phyloP scores from a whole-genome alignment of 2,329 filamentous ascomycete species.

The Pseudogymnoascus sp. region DNA sequence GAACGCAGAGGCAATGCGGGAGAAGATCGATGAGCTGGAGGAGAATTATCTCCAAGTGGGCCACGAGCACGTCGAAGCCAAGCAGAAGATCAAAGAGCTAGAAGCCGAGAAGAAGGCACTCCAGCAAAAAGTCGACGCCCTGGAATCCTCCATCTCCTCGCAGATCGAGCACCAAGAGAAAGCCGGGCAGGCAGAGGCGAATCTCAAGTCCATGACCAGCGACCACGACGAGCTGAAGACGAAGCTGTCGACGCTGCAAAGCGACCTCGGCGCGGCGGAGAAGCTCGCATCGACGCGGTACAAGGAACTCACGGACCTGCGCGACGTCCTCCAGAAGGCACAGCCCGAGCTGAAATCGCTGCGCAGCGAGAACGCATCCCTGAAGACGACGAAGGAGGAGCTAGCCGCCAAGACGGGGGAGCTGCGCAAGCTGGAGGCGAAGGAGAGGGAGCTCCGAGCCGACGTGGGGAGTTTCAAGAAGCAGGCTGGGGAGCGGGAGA shows the following conservation, averaged over 20 bases:
- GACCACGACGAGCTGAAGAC: constrained; percentile 61
- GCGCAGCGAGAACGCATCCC: constrained; percentile 63
- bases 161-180: constrained; percentile 17
- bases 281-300: constrained; percentile 79
- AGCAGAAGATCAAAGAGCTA: constrained; percentile 65
- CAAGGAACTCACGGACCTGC: constrained; percentile 75
- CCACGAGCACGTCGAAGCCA: constrained; percentile 74
- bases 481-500: constrained; percentile 63
- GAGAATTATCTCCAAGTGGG: constrained; percentile 74
- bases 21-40: constrained; percentile 77
- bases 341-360: constrained; percentile 79
- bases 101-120: constrained; percentile 59
- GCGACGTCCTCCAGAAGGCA: constrained; percentile 70
- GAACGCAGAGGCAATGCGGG: constrained; percentile 68
- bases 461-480: constrained; percentile 65
- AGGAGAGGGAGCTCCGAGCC: constrained; percentile 69
- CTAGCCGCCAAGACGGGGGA: constrained; percentile 53
- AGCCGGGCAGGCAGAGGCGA: constrained; percentile 22
- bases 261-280: constrained; percentile 77
- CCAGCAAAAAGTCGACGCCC: constrained; percentile 51
- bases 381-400: constrained; percentile 70
- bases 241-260: constrained; percentile 62
- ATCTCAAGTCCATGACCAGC: constrained; percentile 33
- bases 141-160: constrained; percentile 29
- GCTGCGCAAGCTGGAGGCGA: constrained; percentile 67